Conservation (phyloP, 2,329 filamentous ascomycete species). For the Stagonosporopsis rhizophila region DNA sequence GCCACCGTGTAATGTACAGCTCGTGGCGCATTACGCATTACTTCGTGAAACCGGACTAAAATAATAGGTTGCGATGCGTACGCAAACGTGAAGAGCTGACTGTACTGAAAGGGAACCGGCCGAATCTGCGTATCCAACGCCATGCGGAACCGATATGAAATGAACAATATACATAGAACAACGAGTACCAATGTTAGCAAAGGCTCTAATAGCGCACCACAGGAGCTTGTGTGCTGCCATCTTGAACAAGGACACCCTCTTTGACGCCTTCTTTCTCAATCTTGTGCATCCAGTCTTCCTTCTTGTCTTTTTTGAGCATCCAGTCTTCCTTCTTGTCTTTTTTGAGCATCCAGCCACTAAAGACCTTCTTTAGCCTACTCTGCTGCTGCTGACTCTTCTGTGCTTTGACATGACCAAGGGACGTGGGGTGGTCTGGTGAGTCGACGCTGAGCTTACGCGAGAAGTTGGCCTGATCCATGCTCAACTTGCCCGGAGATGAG, state of each 20-base stretch:
- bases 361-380: conserved; percentile 44
- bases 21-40: conserved; percentile 30
- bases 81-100: not conserved
- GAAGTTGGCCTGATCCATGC: conserved; percentile 40
- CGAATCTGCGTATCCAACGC: conserved; percentile 17
- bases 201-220: conserved; percentile 44
- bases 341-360: conserved; percentile 46
- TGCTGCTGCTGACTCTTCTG: conserved; percentile 42
- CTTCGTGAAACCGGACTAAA: conserved; percentile 12
- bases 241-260: conserved; percentile 47
- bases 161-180: conserved; percentile 4
- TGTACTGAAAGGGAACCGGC: conserved; percentile 1
- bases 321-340: conserved; percentile 49
- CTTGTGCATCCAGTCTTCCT: conserved; percentile 52
- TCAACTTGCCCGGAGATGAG: conserved; percentile 32
- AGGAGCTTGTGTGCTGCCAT: conserved; percentile 37
- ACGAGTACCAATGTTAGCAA: not conserved
- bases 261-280: conserved; percentile 52
- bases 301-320: conserved; percentile 49
- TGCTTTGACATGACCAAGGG: conserved; percentile 27
- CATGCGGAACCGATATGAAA: not conserved
- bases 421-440: conserved; percentile 13
- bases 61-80: conserved; percentile 1
- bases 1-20: conserved; percentile 2
- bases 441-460: conserved; percentile 45